A percentile compares a stretch with the other conserved stretches of the same genome.
phyloP scores from a whole-genome alignment of 345 rosid species.

The Camelina hispida region DNA sequence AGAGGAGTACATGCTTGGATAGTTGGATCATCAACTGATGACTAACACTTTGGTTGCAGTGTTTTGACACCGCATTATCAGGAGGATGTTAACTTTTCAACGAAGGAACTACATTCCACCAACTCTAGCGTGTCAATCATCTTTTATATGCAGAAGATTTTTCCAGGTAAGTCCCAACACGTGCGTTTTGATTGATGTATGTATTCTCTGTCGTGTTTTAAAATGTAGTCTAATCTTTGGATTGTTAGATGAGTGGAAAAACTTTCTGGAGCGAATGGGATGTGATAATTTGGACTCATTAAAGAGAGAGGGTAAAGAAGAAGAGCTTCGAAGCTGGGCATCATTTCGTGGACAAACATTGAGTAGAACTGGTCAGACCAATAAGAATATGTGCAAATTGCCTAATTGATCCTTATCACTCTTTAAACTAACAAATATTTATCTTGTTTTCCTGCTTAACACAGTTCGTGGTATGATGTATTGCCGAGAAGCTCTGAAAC shows the following conservation, averaged over 20 bases:
- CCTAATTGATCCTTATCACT: background rate
- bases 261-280: slow-evolving; percentile 86
- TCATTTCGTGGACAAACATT: slow-evolving; percentile 95
- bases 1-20: slow-evolving; percentile 1
- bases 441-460: slow-evolving; percentile 34
- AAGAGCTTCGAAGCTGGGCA: slow-evolving; percentile 86
- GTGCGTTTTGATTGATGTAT: slow-evolving; percentile 5
- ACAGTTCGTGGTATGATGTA: slow-evolving; percentile 99
- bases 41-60: slow-evolving; percentile 53
- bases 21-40: slow-evolving; percentile 30
- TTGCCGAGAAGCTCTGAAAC: slow-evolving; percentile 81
- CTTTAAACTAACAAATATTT: background rate
- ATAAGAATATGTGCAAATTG: background rate
- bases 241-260: slow-evolving; percentile 85
- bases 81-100: slow-evolving; percentile 85
- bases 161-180: slow-evolving; percentile 63
- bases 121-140: slow-evolving; percentile 78
- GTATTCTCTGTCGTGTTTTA: slow-evolving; percentile 11
- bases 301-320: slow-evolving; percentile 56
- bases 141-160: slow-evolving; percentile 82
- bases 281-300: slow-evolving; percentile 56
- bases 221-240: slow-evolving; percentile 15
- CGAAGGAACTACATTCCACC: slow-evolving; percentile 71
- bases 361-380: slow-evolving; percentile 82
- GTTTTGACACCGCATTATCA: slow-evolving; percentile 85